Evolutionary conservation across 441 rosid species (phyloP), one percentile per base, ranked within the genome.

Genomic region (Populus hybrid): DNA sequence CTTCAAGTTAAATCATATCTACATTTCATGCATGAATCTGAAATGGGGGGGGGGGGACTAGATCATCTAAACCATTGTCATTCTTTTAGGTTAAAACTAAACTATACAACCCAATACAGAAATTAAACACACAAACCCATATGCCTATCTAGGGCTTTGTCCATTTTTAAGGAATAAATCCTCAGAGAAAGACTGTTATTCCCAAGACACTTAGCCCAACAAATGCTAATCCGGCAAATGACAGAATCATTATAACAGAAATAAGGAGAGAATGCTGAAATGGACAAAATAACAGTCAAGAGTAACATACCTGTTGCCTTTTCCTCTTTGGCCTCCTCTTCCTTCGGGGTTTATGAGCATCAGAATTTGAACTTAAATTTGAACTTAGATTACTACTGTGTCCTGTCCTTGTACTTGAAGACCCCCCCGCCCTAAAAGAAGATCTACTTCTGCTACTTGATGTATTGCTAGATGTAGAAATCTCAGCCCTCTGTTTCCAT

Each of bases 301-400:
- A 74, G 63, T 73, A 73, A 66, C 79, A 78, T 10, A 86, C 95
- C 91, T 91, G 88, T 69, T 92, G 92, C 84, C 86, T 94, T 88
- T 90, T 94, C 96, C 91, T 96, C 88, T 93, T 96, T 42, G 97
- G 96, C 72, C 98, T 88, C 85, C 99, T 91, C 90, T 96, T 96
- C 80, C 98, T 89, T 75, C 91, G 87, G 38, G 97, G 99, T 86
- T 93, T 96, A 75, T 84, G 91, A 53, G 98, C 96, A 87, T 96
- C 99, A 59, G 99, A 94, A 79, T 91, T 93, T 59, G 98, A 96
- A 85, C 99, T 96, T 79, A 96, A 92, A 79, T 91, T 92, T 59
- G 98, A 96, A 85, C 99, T 96, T 80, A 96, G 82, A 79, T 91
- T 94, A 84, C 99, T 95, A 80, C 97, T 86, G 30, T 89, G 92